Evolutionary conservation across 352 stramenopile genomes (phyloP), one percentile per base, ranked within the genome.

Genomic region (Phytopythium ostracodes): DNA sequence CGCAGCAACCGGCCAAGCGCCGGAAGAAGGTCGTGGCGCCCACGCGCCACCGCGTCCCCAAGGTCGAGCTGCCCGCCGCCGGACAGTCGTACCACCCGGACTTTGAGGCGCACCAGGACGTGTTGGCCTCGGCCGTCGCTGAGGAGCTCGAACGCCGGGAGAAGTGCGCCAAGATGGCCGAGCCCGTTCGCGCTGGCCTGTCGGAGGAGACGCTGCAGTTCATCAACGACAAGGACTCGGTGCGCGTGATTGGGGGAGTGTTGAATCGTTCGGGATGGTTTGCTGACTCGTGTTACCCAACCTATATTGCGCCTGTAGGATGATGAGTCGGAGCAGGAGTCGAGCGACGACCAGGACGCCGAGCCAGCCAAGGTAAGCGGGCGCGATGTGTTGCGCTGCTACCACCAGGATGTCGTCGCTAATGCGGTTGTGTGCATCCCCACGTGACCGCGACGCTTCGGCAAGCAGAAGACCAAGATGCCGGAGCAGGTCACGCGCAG

Each of bases 31-130:
- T 81, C 38, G 66, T 77, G 33, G 78, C 83, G 12, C 25, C 54
- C 22, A 95, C 87, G 10, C 76, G 75, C 59, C 67, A 94, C 76
- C 82, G 84, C 50, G 60, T 94, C 42, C 59, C 80, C n/a, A 87
- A 79, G 60, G 87, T 95, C 22, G 72, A 89, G 57, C 77, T 95
- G 55, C 79, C 87, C 18, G 77, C 71, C 25, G 75, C 80, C 2
- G 87, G 87, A 1, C 87, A 95, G 71, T 95, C 87, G 70, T 95
- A 95, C 70, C 77, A 95, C 70, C 87, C 87, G 15, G 81, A 92
- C 60, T 92, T 92, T 63, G 75, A 84, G 12, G 76, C 84, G 3
- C 87, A 95, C 60, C 82, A 95, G 65, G 84, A 93, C 53, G 76
- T 91, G 11, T 75, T 95, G 61, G 83, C 87, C 14, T 73, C 87